Evolutionary conservation across 2,329 filamentous ascomycete species (phyloP), one percentile per base, ranked within the genome.

Genomic region (Phialocephala sp.): DNA sequence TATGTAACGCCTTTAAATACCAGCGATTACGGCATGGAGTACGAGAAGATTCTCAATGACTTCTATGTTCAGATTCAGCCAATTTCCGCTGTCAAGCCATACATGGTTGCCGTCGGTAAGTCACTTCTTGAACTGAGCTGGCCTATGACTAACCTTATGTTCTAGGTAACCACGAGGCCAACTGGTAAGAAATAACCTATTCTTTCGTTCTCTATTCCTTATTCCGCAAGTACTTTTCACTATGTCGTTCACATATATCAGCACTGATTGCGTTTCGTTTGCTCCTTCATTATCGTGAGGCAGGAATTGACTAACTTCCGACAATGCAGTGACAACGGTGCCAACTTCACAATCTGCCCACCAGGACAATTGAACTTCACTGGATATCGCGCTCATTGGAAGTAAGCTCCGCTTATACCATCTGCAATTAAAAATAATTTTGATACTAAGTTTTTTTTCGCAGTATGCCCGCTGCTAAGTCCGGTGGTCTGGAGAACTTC

Each of bases 331-430:
- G 41, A 79, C 82, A 15, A 76, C 77, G 1, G 41, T 43, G 41
- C 41, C 9, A n/a, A 43, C 41, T 71, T 83, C 27, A 75, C 74
- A 6, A 74, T 81, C 2, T n/a, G n/a, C n/a, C n/a, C n/a, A n/a
- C n/a, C n/a, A n/a, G n/a, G 36, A 2, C 85, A 88, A 72, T 81
- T 79, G 68, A 88, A 88, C 74, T 88, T 87, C 73, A 87, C 84
- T 6, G 85, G 86, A 65, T 87, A 64, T 45, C 55, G 36, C 15
- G 32, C 22, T n/a, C 64, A 66, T 36, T 62, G 32, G 35, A 43
- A 43, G 41, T 43, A 43, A 9, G 41, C 18, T 41, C n/a, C 18
- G 14, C 8, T 18, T 2, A 22, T 8, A 41, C 59, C 12, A 22
- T 79, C 83, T 9, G 76, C 78, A 60, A 83, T n/a, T n/a, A n/a